Evolutionary conservation across 306 rosid genomes (phyloP).

Genomic region (Benincasa hispida): DNA sequence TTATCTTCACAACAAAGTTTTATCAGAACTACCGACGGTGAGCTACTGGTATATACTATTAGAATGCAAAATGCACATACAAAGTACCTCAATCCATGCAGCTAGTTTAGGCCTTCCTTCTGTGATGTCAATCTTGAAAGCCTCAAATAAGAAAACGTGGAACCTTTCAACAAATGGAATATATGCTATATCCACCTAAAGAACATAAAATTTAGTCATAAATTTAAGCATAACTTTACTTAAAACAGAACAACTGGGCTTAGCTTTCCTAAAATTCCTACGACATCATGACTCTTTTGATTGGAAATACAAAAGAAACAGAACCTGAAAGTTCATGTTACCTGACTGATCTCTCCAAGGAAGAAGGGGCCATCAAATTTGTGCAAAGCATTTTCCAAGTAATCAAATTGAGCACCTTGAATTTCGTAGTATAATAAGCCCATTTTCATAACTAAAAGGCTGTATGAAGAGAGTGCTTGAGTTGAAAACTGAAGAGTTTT

Average conservation of each 20-base stretch:
- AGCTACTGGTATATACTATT: background rate
- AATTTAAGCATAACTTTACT: background rate
- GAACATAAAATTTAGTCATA: background rate
- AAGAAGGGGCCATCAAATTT: slow-evolving; percentile 65
- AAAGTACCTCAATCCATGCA: slow-evolving; percentile 2
- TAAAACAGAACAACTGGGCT: background rate
- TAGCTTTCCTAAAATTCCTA: background rate
- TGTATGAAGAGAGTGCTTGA: background rate
- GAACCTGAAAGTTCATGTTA: slow-evolving; percentile 14
- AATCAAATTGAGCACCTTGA: slow-evolving; percentile 52
- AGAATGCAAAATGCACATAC: background rate
- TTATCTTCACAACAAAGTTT: background rate
- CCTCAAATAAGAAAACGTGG: slow-evolving; percentile 28
- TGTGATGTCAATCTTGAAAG: slow-evolving; percentile 21
- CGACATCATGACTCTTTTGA: background rate
- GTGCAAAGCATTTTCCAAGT: slow-evolving; percentile 61
- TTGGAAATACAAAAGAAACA: background rate
- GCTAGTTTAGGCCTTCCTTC: background rate
- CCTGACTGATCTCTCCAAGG: slow-evolving; percentile 55
- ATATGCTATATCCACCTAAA: slow-evolving; percentile 59
- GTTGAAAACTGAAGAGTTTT: slow-evolving; percentile 10
- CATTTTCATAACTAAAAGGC: background rate
- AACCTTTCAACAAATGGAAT: slow-evolving; percentile 51
- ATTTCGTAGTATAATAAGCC: background rate
- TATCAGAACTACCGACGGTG: background rate